These are phyloP conservation scores for Ascochyta pisi DNA, from an alignment of 2,329 filamentous ascomycete species.

Conservation along the genomic window DNA sequence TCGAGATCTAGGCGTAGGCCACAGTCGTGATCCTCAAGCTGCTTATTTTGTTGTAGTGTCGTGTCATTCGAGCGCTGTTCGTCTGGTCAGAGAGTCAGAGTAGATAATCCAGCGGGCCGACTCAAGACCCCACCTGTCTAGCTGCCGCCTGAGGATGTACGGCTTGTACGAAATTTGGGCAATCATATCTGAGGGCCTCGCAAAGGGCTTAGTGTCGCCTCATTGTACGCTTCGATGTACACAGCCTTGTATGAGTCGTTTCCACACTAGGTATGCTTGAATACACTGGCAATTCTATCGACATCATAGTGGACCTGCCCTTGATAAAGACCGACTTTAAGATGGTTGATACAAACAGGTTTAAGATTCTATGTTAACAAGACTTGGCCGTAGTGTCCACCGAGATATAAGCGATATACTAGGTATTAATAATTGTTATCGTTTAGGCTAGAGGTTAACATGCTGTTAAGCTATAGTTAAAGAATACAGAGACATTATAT, in stretches of 20 bases:
- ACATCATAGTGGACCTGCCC: background rate
- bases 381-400: too few relatives aligned
- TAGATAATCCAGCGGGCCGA: background rate
- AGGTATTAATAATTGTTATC: too few relatives aligned
- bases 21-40: too few relatives aligned
- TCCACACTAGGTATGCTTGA: background rate
- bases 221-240: conserved; percentile 3
- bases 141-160: conserved; percentile 9
- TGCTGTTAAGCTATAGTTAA: too few relatives aligned
- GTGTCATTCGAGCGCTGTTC: background rate
- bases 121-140: background rate
- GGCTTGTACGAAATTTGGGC: conserved; percentile 7
- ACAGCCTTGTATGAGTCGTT: background rate
- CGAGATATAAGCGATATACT: too few relatives aligned
- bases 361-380: too few relatives aligned
- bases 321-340: too few relatives aligned
- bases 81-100: background rate
- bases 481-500: too few relatives aligned
- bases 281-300: background rate
- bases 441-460: too few relatives aligned
- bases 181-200: background rate
- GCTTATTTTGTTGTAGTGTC: background rate
- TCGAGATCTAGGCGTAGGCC: too few relatives aligned
- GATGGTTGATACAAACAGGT: too few relatives aligned
- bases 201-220: background rate